Percentiles rank a stretch among this genome's conserved stretches.
Evolutionary conservation across 495 filamentous ascomycete species (phyloP).

Genomic region (Penicillium riverlandense): DNA sequence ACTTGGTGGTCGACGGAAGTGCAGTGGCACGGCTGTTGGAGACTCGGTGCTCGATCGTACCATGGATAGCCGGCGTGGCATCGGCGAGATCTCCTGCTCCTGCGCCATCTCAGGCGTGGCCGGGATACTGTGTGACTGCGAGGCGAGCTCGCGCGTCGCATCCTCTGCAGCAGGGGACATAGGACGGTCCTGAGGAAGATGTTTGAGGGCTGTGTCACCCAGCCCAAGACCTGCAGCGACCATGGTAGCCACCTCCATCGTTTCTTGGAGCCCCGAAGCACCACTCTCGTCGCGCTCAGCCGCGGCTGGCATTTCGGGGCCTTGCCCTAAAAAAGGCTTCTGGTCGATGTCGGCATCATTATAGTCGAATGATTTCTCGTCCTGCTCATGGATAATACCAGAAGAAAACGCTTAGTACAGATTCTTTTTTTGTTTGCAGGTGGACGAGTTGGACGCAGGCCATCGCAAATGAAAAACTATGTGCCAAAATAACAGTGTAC

Average conservation of each 20-base stretch:
- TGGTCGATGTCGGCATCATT: slow-evolving; percentile 22
- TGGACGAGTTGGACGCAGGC: slow-evolving; percentile 7
- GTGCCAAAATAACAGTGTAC: slow-evolving; percentile 25
- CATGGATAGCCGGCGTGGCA: slow-evolving; percentile 25
- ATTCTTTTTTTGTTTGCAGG: slow-evolving; percentile 15
- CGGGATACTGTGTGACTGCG: slow-evolving; percentile 31
- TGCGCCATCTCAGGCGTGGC: slow-evolving; percentile 22
- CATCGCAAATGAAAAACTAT: slow-evolving; percentile 17
- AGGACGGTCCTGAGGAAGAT: slow-evolving; percentile 32
- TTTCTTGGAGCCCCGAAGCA: slow-evolving; percentile 31
- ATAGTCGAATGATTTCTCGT: slow-evolving; percentile 23
- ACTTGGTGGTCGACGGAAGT: slow-evolving; percentile 40
- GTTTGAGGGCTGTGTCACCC: slow-evolving; percentile 11
- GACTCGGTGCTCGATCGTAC: slow-evolving; percentile 28
- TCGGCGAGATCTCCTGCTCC: slow-evolving; percentile 6
- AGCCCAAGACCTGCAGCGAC: slow-evolving; percentile 13
- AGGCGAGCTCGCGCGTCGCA: slow-evolving; percentile 23
- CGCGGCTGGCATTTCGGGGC: slow-evolving; percentile 40
- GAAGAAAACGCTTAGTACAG: slow-evolving; percentile 30
- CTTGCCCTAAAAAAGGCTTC: slow-evolving; percentile 43
- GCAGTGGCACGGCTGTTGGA: slow-evolving; percentile 42
- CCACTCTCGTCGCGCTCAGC: slow-evolving; percentile 23
- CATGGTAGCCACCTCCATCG: slow-evolving; percentile 9
- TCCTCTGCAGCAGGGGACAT: slow-evolving; percentile 25
- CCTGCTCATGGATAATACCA: slow-evolving; percentile 33